These are phyloP conservation scores for Gracilariopsis chorda DNA, from an alignment of 23 red algal genomes.

Conservation along the genomic window DNA sequence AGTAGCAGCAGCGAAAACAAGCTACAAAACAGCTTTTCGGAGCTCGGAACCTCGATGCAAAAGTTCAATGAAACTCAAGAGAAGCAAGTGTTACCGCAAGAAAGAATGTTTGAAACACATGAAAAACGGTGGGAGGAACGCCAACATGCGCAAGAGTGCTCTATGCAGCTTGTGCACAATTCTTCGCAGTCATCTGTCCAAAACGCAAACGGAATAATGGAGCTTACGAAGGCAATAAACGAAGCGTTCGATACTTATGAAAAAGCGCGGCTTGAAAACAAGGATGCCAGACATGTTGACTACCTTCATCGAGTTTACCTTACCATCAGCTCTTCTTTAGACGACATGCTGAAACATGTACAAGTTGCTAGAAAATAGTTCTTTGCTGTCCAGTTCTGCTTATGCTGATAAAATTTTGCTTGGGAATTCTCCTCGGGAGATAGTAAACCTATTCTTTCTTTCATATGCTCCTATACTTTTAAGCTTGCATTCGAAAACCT, in stretches of 20 bases:
- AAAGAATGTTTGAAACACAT: not conserved
- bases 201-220: no score
- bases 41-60: not conserved
- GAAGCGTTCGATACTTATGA: no score
- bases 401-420: not conserved
- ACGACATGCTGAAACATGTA: not conserved
- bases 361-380: not conserved
- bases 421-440: not conserved
- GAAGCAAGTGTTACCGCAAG: not conserved
- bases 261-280: no score
- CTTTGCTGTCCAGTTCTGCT: no score
- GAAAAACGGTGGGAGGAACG: not conserved
- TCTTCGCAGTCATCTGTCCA: no score
- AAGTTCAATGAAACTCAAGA: not conserved
- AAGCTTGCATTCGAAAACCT: no score
- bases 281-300: no score
- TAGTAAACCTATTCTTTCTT: not conserved
- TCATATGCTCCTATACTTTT: not conserved
- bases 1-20: not conserved
- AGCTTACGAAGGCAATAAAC: no score
- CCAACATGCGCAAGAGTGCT: no score
- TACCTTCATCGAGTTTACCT: no score
- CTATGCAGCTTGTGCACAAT: no score
- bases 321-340: no score
- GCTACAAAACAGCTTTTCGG: not conserved